Evolutionary conservation across 805 yeast genomes (phyloP), one percentile per base, ranked within the genome.

Genomic region (Nakazawaea ambrosiae): DNA sequence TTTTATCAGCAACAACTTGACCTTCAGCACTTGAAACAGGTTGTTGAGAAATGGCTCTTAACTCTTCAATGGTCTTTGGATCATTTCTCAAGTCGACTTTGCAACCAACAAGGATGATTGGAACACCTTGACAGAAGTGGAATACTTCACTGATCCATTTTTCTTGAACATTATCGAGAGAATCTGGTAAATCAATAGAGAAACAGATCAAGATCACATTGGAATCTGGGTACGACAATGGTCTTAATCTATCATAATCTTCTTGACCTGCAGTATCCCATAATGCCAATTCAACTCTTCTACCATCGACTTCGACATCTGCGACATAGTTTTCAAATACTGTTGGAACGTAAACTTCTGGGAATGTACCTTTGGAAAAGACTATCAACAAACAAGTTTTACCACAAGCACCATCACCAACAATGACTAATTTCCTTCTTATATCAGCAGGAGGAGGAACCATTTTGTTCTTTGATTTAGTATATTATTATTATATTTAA

Each of bases 201-300:
- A 87, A 88, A 73, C 96, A 88, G 53, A 88, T 86, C 57, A 88
- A 72, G 43, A 88, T 83, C 45, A 88, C 96, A 58, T 86, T 84
- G 27, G 95, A 82, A 60, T 88, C 95, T 45, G 96, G 96, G 63
- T 88, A 88, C 11, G 90, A 81, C 47, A 86, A 68, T 31, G 96
- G 95, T 65, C 95, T 81, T 51, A 86, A 70, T 63, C 96, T 83
- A 63, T 87, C 96, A 59, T 88, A 88, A 68, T 89, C 97, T 70
- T 88, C 97, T 75, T 88, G 97, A 48, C 97, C 97, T 40, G 97
- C 96, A 49, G 96, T 88, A 87, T 88, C 96, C 96, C 96, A 88
- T 49, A 88, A 70, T 6, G 96, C 95, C 62, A 88, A 70, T 60
- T 89, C 96, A 42, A 90, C 97, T 58, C 84, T 76, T 63, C 90